phyloP scores from a whole-genome alignment of 2,329 filamentous ascomycete species.

The Phyllosticta capitalensis region DNA sequence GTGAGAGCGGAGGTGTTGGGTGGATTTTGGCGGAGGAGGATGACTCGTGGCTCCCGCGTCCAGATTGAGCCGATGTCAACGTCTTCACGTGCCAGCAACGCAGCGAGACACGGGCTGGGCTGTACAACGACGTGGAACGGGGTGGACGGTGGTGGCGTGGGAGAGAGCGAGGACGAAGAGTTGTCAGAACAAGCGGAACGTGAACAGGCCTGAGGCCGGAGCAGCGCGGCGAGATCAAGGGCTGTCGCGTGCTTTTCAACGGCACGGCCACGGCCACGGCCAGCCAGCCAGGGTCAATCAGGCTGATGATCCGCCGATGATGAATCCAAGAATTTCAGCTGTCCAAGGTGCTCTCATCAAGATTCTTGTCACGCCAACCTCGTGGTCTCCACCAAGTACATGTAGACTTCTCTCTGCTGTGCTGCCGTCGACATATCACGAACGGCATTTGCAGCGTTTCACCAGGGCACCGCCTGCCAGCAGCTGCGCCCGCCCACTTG shows the following conservation, averaged over 20 bases:
- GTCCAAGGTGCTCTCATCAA: too few species aligned
- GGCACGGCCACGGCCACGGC: neutral
- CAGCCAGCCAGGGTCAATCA: slow-evolving; percentile 3
- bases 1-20: slow-evolving; percentile 2
- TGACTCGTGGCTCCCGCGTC: slow-evolving; percentile 10
- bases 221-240: slow-evolving; percentile 7
- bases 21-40: slow-evolving; percentile 5
- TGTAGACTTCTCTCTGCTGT: too few species aligned
- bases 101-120: neutral
- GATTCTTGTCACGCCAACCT: too few species aligned
- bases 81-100: slow-evolving; percentile 7
- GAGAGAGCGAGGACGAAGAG: neutral
- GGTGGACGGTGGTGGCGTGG: neutral
- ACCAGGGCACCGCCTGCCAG: neutral
- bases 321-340: too few species aligned
- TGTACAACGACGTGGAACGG: neutral
- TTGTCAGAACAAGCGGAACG: slow-evolving; percentile 1
- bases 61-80: neutral
- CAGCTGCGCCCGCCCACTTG: too few species aligned
- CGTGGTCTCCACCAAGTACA: too few species aligned
- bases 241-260: slow-evolving; percentile 10
- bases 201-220: slow-evolving; percentile 1
- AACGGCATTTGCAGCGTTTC: neutral
- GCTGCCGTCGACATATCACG: too few species aligned
- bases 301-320: neutral